Evolutionary conservation across 2,329 filamentous ascomycete genomes (phyloP), one percentile per base, ranked within the genome.

Genomic region (Cordyceps farinosa): DNA sequence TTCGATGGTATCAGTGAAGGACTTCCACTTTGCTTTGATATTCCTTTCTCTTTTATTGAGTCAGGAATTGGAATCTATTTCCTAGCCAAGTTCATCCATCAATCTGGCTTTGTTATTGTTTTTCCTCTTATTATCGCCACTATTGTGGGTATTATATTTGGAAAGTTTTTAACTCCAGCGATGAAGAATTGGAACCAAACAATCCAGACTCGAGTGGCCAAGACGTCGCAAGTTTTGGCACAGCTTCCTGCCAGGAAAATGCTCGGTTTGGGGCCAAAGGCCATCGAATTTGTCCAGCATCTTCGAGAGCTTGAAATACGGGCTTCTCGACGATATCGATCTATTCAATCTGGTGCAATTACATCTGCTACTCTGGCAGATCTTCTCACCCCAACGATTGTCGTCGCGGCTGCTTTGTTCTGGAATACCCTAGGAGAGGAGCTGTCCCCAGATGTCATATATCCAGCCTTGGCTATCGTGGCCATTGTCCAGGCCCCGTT

Each of bases 241-340:
- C 57, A 60, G 5, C 27, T 60, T 15, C 32, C 47, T 1, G 57
- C 47, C 3, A 60, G 52, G 11, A 51, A 47, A 30, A 54, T 34
- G 17, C 38, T 61, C 11, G 50, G 59, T 2, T 42, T 61, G 3
- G 59, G 59, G n/a, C 59, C 59, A 3, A 45, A 38, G 13, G n/a
- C 29, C 5, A 30, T 32, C 2, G 27, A 47, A 10, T 61, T n/a
- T 15, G 34, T 61, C 0, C 59, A 54, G 5, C 5, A n/a, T 30
- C 40, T 61, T 47, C 59, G 59, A 30, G 40, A n/a, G 3, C 10
- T 3, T 7, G 59, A 61, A 22, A 54, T 22, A 30, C 0, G 5
- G 3, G n/a, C 32, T 5, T 40, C 59, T 10, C 40, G 3, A 27
- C 29, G 29, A 22, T 54, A 45, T 13, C 50, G 50, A 13, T 9